Conservation (phyloP, 176 grass and related monocot genomes). For the Oryza meridionalis region DNA sequence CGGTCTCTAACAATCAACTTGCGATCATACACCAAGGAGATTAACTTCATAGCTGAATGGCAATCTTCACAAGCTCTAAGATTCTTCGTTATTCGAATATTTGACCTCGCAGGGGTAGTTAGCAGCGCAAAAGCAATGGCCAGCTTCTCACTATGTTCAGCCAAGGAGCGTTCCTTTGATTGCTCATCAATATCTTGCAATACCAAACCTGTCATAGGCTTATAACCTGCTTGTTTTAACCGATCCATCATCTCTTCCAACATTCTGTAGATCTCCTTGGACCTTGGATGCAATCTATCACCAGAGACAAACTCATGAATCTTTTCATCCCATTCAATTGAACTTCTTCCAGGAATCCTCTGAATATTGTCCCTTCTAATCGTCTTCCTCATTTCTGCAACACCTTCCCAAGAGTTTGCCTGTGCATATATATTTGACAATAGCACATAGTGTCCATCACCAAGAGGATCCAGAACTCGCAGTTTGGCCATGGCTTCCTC, state of each 20-base stretch:
- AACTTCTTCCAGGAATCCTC: slow-evolving; percentile 73
- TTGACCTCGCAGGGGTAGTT: slow-evolving; percentile 54
- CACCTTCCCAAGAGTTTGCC: slow-evolving; percentile 66
- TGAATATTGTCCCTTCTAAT: slow-evolving; percentile 55
- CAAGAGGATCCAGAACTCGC: slow-evolving; percentile 58
- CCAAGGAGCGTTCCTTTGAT: slow-evolving; percentile 51
- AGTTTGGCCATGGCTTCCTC: slow-evolving; percentile 67
- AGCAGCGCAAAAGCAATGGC: slow-evolving; percentile 70
- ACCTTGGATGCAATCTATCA: slow-evolving; percentile 62
- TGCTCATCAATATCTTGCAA: slow-evolving; percentile 66
- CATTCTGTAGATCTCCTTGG: slow-evolving; percentile 59
- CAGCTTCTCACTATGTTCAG: slow-evolving; percentile 78
- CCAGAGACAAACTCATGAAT: slow-evolving; percentile 56
- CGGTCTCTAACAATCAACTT: slow-evolving; percentile 66
- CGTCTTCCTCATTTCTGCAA: slow-evolving; percentile 61
- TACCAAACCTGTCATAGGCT: slow-evolving; percentile 63
- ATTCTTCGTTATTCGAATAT: slow-evolving; percentile 73
- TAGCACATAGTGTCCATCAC: slow-evolving; percentile 64
- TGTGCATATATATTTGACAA: slow-evolving; percentile 78
- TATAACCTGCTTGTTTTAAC: slow-evolving; percentile 61
- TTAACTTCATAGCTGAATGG: slow-evolving; percentile 66
- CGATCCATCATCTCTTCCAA: slow-evolving; percentile 61
- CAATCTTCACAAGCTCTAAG: slow-evolving; percentile 76
- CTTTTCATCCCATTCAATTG: slow-evolving; percentile 53
- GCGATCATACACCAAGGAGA: slow-evolving; percentile 58